phyloP scores from a whole-genome alignment of 1,284 basidiomycete genomes.

The Caloboletus firmus region DNA sequence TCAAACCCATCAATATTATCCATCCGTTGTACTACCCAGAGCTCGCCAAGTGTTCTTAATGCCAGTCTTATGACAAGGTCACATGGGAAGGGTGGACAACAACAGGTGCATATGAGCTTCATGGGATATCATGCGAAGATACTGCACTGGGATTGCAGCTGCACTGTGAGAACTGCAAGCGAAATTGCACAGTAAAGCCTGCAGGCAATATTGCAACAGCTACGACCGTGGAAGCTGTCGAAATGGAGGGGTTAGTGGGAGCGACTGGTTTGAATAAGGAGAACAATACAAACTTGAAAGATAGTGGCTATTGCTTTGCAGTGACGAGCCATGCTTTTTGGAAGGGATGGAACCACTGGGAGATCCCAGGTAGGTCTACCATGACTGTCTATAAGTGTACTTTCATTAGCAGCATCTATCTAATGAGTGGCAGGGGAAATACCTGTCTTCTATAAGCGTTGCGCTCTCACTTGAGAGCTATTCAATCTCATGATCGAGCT shows the following conservation, averaged over 20 bases:
- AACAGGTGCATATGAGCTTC: neutral
- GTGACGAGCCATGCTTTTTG: neutral
- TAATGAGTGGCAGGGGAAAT: neutral
- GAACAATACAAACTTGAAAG: neutral
- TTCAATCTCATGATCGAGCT: neutral
- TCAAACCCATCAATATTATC: constrained; percentile 26
- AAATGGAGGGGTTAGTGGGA: too few species aligned
- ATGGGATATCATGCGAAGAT: neutral
- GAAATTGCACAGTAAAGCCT: too few species aligned
- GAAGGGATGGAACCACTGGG: constrained; percentile 1
- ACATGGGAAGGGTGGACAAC: constrained; percentile 19
- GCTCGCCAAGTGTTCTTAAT: constrained; percentile 20
- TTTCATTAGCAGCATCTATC: too few species aligned
- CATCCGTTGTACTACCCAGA: constrained; percentile 22
- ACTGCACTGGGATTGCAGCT: neutral
- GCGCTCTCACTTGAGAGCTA: neutral
- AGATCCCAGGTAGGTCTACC: neutral
- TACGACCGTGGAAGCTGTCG: too few species aligned
- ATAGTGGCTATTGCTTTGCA: neutral
- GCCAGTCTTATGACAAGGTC: neutral
- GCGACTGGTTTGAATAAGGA: neutral
- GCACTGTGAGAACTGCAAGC: neutral
- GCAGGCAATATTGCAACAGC: neutral
- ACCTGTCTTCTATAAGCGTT: neutral
- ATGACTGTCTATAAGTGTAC: too few species aligned